Base-by-base conservation (phyloP, 805 yeast species). In the Trichomonascus vanleenenianus region DNA sequence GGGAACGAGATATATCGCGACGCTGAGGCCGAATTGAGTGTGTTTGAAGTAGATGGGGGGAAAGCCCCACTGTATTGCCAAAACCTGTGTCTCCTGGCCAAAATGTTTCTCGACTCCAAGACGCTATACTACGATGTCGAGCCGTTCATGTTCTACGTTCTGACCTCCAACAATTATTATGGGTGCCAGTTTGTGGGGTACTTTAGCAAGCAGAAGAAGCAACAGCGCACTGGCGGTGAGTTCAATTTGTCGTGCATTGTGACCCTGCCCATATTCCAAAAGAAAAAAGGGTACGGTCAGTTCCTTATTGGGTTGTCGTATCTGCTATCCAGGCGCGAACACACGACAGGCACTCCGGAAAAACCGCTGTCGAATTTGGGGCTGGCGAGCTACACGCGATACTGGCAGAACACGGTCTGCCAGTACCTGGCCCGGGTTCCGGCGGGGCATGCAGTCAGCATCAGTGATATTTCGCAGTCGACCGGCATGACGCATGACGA, bases 51-150 rank as follows among this genome's bases (percentile, higher is more conserved):
- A 15, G 97, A 93, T 59, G 98, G 98, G 0, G 70, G 94, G 31
- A 84, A 83, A 50, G 80, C 84, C 56, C 80, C 81, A 12, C 73
- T 75, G 43, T 91, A 83, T 59, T 88, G 97, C 63, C 96, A 88
- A 60, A 88, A 87, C 59, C 65, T 93, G 45, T 93, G 98, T 67
- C 69, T 91, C 37, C 63, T 93, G 53, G 95, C 97, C 2, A 93
- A 91, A 61, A 66, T 88, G 48, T 93, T 89, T 57, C 70, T 93
- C 43, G 86, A 89, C 62, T 86, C 96, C 2, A 93, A 93, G 59
- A 87, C 97, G 0, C 68, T 93, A 43, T 89, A 88, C 60, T 87
- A 87, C 60, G 97, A 93, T 58, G 97, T 91, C 38, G 96, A 93
- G 62, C 96, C 97, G 1, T 91, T 91, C 56, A 75, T 84, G 59